Conservation (phyloP, 2,329 filamentous ascomycete species). For the Colletotrichum navitas region DNA sequence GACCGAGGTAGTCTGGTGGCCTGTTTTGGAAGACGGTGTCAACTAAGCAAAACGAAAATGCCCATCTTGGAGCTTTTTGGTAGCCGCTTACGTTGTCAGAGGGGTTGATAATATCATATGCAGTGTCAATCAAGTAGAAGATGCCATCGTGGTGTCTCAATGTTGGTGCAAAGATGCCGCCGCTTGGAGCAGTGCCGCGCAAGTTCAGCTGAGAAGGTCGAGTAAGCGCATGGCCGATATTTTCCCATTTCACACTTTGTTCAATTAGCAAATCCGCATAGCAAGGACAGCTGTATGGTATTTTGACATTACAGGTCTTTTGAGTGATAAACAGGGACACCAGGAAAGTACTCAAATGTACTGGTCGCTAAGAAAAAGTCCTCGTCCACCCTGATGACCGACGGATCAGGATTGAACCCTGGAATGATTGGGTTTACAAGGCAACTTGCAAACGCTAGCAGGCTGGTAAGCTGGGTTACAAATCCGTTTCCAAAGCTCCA, state of each 20-base stretch:
- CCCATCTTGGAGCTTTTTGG: background rate
- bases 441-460: constrained; percentile 6
- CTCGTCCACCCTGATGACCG: constrained; percentile 34
- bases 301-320: constrained; percentile 34
- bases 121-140: constrained; percentile 38
- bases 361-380: constrained; percentile 42
- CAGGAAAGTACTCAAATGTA: constrained; percentile 41
- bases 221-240: constrained; percentile 40
- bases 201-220: constrained; percentile 39
- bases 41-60: accelerated
- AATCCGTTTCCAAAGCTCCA: background rate
- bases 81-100: constrained; percentile 33
- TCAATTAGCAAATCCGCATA: background rate
- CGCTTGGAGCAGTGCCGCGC: constrained; percentile 41
- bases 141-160: constrained; percentile 37
- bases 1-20: constrained; percentile 38
- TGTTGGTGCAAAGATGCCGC: constrained; percentile 40
- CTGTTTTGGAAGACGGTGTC: background rate
- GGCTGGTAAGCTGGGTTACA: background rate
- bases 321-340: constrained; percentile 40
- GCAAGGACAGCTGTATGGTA: background rate
- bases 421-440: constrained; percentile 41
- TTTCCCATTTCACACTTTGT: constrained; percentile 38
- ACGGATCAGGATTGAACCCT: constrained; percentile 42
- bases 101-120: constrained; percentile 39